Conservation (phyloP, 2,329 filamentous ascomycete species). For the Amauroascus niger region DNA sequence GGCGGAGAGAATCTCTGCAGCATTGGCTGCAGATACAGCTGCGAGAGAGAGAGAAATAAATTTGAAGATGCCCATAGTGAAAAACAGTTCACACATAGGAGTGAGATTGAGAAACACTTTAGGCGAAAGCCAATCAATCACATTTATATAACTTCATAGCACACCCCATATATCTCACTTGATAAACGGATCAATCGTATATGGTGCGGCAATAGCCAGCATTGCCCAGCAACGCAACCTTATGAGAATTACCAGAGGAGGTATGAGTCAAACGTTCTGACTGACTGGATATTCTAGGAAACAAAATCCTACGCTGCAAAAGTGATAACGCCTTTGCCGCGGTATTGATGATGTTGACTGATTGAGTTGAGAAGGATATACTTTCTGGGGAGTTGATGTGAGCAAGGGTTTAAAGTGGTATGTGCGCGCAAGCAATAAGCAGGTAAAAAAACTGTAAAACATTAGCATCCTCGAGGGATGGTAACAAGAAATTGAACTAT, state of each 20-base stretch:
- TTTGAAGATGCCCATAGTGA: constrained; percentile 10
- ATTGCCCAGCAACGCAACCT: not conserved
- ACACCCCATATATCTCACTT: not conserved
- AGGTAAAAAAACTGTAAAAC: no score
- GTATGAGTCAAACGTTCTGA: not conserved
- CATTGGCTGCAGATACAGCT: constrained; percentile 2
- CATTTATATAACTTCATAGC: not conserved
- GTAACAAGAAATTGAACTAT: not conserved
- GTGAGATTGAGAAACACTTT: not conserved
- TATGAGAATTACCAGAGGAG: not conserved
- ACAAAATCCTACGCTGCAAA: not conserved
- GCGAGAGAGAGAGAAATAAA: constrained; percentile 8
- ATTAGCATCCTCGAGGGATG: no score
- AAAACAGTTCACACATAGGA: not conserved
- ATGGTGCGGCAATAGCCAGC: not conserved
- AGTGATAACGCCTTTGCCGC: not conserved
- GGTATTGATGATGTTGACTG: not conserved
- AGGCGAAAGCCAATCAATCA: not conserved
- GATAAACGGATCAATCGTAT: not conserved
- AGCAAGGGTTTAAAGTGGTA: not conserved
- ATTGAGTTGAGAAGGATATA: not conserved
- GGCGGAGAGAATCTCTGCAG: constrained; percentile 1
- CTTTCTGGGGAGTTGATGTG: not conserved
- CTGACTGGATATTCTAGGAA: not conserved
- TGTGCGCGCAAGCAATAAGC: no score